Evolutionary conservation across 768 basidiomycete genomes (phyloP), one percentile per base, ranked within the genome.

Genomic region (Albatrellus ellisii): DNA sequence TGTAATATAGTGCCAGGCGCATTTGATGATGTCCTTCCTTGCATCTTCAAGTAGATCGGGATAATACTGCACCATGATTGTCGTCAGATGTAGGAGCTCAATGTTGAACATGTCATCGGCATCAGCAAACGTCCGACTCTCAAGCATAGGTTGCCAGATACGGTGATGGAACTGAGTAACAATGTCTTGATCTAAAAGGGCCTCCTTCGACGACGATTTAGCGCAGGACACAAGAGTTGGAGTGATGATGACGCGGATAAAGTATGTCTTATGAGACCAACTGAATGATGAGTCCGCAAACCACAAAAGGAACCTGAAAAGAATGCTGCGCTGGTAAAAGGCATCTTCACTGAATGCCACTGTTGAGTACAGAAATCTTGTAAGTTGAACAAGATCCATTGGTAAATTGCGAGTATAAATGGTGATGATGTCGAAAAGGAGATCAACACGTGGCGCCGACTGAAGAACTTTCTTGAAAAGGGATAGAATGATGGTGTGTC

Each of bases 21-120:
- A 83, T 57, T 83, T 86, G 64, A 97, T 91, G 50, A 98, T 78
- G 46, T 92, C 87, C 58, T 91, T 97, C 60, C 84, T 77, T 27
- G 73, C 75, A 34, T 88, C 82, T 45, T 75, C 76, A 32, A 95
- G 67, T n/a, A 87, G 59, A n/a, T 74, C 64, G 2, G 79, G 72
- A 49, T 88, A 91, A 52, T 82, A 70, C 46, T 92, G 84, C 4
- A 98, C 81, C 46, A 99, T 70, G 26, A 89, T 68, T 0, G 83
- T 89, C 4, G 92, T 90, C 54, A 98, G 64, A 52, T 92, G 81
- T 29, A 97, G 67, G 14, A 95, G 69, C 59, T 98, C 95, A 45
- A 97, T 85, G 52, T 81, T 82, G 59, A 92, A 83, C 48, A 76
- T 70, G 54, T 98, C 94, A 44, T 92, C 89, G 0, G 72, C 68